Percentiles rank a stretch among this genome's conserved stretches.
Conservation (phyloP, 2,329 filamentous ascomycete species). For the Aureobasidium sp. region DNA sequence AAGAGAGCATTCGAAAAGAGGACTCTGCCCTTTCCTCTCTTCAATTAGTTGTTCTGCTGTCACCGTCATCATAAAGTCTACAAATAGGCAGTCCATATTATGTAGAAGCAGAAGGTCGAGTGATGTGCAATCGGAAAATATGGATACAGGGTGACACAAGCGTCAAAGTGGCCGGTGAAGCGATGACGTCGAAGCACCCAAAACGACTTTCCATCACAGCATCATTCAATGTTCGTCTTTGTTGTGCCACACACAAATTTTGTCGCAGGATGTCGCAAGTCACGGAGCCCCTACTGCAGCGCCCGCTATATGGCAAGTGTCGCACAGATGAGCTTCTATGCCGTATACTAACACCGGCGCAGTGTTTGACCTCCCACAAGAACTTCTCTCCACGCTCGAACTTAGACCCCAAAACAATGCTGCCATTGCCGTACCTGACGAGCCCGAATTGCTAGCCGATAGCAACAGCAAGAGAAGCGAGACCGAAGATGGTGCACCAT, state of each 20-base stretch:
- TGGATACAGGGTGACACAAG: neutral
- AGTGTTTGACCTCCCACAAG: conserved; percentile 77
- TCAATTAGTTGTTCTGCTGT: too few species aligned
- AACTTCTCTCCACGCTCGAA: conserved; percentile 63
- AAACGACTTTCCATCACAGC: neutral
- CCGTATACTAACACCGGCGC: conserved; percentile 17
- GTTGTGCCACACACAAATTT: neutral
- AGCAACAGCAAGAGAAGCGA: conserved; percentile 26
- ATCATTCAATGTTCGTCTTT: neutral
- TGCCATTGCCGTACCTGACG: conserved; percentile 7
- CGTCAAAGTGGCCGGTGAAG: neutral
- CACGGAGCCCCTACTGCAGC: conserved; percentile 35
- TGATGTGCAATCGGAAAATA: neutral
- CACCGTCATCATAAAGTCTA: too few species aligned
- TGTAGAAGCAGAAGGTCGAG: neutral
- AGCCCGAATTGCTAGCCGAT: conserved; percentile 1
- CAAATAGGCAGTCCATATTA: neutral
- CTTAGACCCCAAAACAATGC: conserved; percentile 39
- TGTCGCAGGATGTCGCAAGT: conserved; percentile 23
- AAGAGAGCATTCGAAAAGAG: too few species aligned
- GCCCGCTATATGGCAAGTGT: conserved; percentile 43
- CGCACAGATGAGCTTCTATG: conserved; percentile 18
- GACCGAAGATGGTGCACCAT: conserved; percentile 37
- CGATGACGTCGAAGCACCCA: neutral
- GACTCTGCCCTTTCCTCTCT: too few species aligned